Evolutionary conservation across 2,329 filamentous ascomycete species (phyloP), one percentile per base, ranked within the genome.

Genomic region (Drechslerella coelobrocha): DNA sequence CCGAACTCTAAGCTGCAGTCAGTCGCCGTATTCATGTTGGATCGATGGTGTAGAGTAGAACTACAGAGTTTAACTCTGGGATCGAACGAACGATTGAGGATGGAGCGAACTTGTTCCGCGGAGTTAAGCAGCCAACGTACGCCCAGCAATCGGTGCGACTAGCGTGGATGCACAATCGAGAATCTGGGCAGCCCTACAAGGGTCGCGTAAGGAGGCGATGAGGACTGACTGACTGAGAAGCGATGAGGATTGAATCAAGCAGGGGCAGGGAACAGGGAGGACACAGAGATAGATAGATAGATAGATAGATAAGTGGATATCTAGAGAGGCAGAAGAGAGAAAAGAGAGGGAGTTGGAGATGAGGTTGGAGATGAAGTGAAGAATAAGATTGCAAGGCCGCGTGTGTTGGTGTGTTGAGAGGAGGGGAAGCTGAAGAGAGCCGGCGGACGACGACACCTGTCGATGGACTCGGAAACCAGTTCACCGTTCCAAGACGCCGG

Each of bases 1-100:
- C 34, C 50, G 45, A 68, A 69, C 37, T 53, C 52, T 69, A 61
- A 61, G 26, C 26, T 29, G 52, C 45, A 5, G 57, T 61, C 37
- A 50, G 27, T 24, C 26, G 24, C 21, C 23, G 47, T 61, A 61
- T 56, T 68, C 62, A 56, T 51, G 62, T 41, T 39, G 45, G 41
- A 45, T 45, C 41, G 41, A 45, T 45, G 8, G 41, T 19, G 9
- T 19, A 19, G 41, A n/a, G 14, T 5, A n/a, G 17, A n/a, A 7
- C 21, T 21, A 17, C 9, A 2, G 2, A 23, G 19, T n/a, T 21
- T 3, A 19, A 45, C 14, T 45, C 19, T 45, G 8, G 10, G 2
- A 19, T 19, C n/a, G 12, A 31, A 6, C 12, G 29, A 12, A 6
- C 29, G 29, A 31, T 31, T 6, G 29, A n/a, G n/a, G n/a, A n/a